Conservation (phyloP, 2,329 filamentous ascomycete species). For the Clarireedia hainanense region DNA sequence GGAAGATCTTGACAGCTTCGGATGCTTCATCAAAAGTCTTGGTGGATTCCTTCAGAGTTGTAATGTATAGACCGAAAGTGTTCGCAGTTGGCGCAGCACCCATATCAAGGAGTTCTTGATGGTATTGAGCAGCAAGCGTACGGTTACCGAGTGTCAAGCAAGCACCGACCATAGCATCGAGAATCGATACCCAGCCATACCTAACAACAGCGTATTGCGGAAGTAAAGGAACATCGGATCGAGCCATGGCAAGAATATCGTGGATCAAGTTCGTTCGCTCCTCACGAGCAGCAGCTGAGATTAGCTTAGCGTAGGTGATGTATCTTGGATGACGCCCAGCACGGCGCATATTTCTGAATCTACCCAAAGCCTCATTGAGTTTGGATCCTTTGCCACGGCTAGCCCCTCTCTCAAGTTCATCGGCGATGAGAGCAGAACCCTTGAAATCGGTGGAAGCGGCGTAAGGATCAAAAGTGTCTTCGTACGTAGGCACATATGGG, state of each 20-base stretch:
- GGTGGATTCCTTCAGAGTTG: conserved; percentile 93
- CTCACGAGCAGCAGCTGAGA: conserved; percentile 79
- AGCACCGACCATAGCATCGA: conserved; percentile 93
- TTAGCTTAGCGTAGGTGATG: conserved; percentile 94
- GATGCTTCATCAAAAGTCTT: conserved; percentile 98
- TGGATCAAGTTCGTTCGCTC: conserved; percentile 74
- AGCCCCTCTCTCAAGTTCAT: conserved; percentile 75
- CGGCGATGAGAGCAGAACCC: conserved; percentile 82
- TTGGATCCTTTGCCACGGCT: conserved; percentile 55
- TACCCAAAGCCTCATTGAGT: conserved; percentile 71
- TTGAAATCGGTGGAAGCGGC: conserved; percentile 87
- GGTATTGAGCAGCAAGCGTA: conserved; percentile 72
- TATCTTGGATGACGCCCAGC: conserved; percentile 87
- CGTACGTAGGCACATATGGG: conserved; percentile 52
- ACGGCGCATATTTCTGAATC: conserved; percentile 89
- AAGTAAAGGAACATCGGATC: conserved; percentile 77
- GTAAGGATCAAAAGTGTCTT: conserved; percentile 88
- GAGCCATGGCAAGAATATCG: conserved; percentile 83
- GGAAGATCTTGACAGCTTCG: conserved; percentile 95
- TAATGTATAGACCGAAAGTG: conserved; percentile 97
- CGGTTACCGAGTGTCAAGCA: conserved; percentile 79
- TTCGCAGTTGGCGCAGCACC: conserved; percentile 90
- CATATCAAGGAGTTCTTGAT: conserved; percentile 85
- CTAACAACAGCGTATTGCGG: conserved; percentile 79
- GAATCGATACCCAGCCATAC: conserved; percentile 92